Conservation (phyloP, 2,329 filamentous ascomycete genomes). For the Aspergillus sp. region DNA sequence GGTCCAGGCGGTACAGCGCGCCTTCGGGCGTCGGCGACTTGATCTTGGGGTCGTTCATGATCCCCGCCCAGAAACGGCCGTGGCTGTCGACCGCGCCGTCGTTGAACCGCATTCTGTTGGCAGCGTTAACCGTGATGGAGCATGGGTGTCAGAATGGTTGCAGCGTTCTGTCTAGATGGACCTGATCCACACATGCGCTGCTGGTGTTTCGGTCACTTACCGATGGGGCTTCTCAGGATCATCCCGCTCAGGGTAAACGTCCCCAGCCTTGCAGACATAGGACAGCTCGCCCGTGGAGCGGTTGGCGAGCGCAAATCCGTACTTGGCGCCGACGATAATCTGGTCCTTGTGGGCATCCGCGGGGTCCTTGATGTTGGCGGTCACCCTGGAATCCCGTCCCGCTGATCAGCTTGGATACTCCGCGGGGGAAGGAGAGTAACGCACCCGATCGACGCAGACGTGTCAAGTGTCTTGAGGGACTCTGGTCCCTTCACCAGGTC, state of each 20-base stretch:
- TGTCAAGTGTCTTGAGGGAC: slow-evolving; percentile 58
- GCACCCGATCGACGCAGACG: slow-evolving; percentile 56
- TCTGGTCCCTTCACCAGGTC: slow-evolving; percentile 62
- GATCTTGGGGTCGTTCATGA: slow-evolving; percentile 77
- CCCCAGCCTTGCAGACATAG: slow-evolving; percentile 60
- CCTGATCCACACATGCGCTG: too few relatives aligned
- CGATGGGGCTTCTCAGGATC: slow-evolving; percentile 46
- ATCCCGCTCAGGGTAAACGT: slow-evolving; percentile 41
- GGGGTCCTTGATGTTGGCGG: slow-evolving; percentile 71
- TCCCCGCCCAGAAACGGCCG: slow-evolving; percentile 81
- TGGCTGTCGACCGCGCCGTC: slow-evolving; percentile 79
- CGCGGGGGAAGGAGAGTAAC: slow-evolving; percentile 12
- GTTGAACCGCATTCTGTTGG: slow-evolving; percentile 60
- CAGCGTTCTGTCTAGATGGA: too few relatives aligned
- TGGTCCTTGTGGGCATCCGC: slow-evolving; percentile 52
- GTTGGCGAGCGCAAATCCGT: slow-evolving; percentile 76
- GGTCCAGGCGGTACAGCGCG: slow-evolving; percentile 69
- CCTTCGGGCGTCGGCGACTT: slow-evolving; percentile 58
- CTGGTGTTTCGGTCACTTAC: too few relatives aligned
- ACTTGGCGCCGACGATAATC: slow-evolving; percentile 77
- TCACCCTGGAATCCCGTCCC: slow-evolving; percentile 53
- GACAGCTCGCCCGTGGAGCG: slow-evolving; percentile 55
- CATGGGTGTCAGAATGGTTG: slow-evolving; percentile 4
- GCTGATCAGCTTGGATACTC: slow-evolving; percentile 45
- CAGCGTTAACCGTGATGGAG: slow-evolving; percentile 1